phyloP scores from a whole-genome alignment of 768 basidiomycete genomes.

The Strobilomyces echinocephalus region DNA sequence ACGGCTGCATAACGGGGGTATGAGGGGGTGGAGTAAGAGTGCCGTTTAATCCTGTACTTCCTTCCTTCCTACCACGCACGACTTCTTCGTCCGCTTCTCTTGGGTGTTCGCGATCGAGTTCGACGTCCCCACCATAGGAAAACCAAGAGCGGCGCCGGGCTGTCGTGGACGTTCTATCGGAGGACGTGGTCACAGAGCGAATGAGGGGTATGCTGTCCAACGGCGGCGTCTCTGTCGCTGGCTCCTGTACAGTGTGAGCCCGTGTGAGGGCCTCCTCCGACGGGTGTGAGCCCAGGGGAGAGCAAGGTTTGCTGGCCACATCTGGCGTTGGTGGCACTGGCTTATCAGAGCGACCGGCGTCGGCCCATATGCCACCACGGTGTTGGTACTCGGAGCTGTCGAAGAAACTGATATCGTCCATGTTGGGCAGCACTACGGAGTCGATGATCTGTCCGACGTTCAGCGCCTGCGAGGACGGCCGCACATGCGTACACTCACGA shows the following conservation, averaged over 20 bases:
- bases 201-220: slow-evolving; percentile 19
- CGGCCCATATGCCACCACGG: slow-evolving; percentile 88
- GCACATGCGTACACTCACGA: slow-evolving; percentile 47
- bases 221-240: slow-evolving; percentile 18
- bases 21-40: slow-evolving; percentile 21
- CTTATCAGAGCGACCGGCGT: slow-evolving; percentile 52
- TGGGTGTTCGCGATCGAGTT: slow-evolving; percentile 19
- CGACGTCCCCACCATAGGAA: slow-evolving; percentile 39
- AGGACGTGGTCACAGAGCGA: slow-evolving; percentile 22
- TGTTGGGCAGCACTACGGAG: slow-evolving; percentile 92
- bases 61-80: slow-evolving; percentile 18
- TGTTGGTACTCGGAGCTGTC: slow-evolving; percentile 60
- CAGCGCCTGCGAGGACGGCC: slow-evolving; percentile 56
- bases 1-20: slow-evolving; percentile 2
- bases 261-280: slow-evolving; percentile 32
- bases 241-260: slow-evolving; percentile 31
- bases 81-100: slow-evolving; percentile 24
- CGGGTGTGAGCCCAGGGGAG: slow-evolving; percentile 24
- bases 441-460: slow-evolving; percentile 76
- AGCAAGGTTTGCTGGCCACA: neutral
- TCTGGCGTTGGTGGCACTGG: slow-evolving; percentile 14
- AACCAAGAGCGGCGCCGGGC: slow-evolving; percentile 57
- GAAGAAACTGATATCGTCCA: slow-evolving; percentile 98
- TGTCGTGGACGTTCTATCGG: slow-evolving; percentile 24
- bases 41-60: slow-evolving; percentile 35